Conservation (phyloP, 352 stramenopile genomes). For the Phytophthora fragariaefolia region DNA sequence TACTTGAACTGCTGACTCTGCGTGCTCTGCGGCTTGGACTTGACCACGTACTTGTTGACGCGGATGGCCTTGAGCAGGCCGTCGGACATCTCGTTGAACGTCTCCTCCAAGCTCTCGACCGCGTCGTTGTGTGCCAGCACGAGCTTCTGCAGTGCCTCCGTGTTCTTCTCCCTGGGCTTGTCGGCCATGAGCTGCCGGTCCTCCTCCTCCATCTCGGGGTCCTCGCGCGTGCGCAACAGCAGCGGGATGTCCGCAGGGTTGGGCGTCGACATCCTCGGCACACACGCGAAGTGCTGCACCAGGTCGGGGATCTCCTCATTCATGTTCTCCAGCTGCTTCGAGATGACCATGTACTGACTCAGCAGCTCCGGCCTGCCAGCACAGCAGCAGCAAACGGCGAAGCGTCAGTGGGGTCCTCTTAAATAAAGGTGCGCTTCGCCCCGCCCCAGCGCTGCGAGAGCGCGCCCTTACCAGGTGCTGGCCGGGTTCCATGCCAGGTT, state of each 20-base stretch:
- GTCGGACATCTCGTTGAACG: conserved; percentile 87
- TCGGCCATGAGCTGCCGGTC: conserved; percentile 78
- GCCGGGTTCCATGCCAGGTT: conserved; percentile 83
- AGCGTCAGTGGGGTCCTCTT: background rate
- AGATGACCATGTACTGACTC: conserved; percentile 88
- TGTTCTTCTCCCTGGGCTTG: conserved; percentile 70
- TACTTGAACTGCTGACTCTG: conserved; percentile 87
- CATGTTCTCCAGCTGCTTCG: conserved; percentile 90
- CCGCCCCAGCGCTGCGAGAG: background rate
- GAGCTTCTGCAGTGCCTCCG: conserved; percentile 71
- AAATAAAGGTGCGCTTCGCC: background rate
- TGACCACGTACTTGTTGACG: conserved; percentile 88
- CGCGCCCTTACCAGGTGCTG: conserved; percentile 65
- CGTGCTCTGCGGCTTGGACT: conserved; percentile 78
- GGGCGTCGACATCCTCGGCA: conserved; percentile 83
- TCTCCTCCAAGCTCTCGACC: conserved; percentile 82
- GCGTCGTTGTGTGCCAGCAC: conserved; percentile 72
- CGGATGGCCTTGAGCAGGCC: conserved; percentile 83
- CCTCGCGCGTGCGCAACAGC: conserved; percentile 80
- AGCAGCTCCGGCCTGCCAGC: conserved; percentile 72
- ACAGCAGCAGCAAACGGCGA: background rate
- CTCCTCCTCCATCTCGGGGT: conserved; percentile 87
- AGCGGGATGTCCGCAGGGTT: conserved; percentile 81
- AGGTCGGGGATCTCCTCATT: conserved; percentile 88
- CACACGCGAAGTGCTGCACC: conserved; percentile 86